These are phyloP conservation scores for Trichosanthes truncata DNA, from an alignment of 306 rosid species.

Conservation along the genomic window DNA sequence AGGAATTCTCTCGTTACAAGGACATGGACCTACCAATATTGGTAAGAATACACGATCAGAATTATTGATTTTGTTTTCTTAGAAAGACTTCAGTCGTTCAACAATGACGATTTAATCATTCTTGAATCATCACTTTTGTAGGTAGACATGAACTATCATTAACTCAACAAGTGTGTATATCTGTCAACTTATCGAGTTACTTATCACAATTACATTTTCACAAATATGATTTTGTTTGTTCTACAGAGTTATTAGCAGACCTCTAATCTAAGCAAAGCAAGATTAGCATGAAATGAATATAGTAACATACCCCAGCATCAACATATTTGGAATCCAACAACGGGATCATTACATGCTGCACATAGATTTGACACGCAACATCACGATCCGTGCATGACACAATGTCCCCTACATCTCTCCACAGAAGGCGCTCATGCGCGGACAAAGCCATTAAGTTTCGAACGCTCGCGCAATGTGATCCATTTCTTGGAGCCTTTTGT, in stretches of 20 bases:
- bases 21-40: slow-evolving; percentile 38
- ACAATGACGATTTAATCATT: not conserved
- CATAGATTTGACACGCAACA: slow-evolving; percentile 37
- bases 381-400: slow-evolving; percentile 43
- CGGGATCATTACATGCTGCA: slow-evolving; percentile 58
- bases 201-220: not conserved
- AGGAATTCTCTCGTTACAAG: slow-evolving; percentile 51
- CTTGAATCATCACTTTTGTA: not conserved
- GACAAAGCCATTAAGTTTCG: slow-evolving; percentile 41
- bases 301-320: slow-evolving; percentile 63
- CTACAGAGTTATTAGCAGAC: not conserved
- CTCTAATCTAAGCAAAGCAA: not conserved
- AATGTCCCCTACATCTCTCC: slow-evolving; percentile 53
- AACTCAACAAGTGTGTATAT: not conserved
- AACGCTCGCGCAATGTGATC: not conserved
- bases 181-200: not conserved
- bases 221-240: not conserved
- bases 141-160: not conserved
- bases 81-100: not conserved
- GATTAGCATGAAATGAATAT: not conserved
- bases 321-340: slow-evolving; percentile 62
- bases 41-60: not conserved
- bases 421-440: slow-evolving; percentile 43
- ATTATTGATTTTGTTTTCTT: not conserved
- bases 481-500: slow-evolving; percentile 48